phyloP scores from a whole-genome alignment of 2,329 filamentous ascomycete genomes.

The Parafenestella ontariensis region DNA sequence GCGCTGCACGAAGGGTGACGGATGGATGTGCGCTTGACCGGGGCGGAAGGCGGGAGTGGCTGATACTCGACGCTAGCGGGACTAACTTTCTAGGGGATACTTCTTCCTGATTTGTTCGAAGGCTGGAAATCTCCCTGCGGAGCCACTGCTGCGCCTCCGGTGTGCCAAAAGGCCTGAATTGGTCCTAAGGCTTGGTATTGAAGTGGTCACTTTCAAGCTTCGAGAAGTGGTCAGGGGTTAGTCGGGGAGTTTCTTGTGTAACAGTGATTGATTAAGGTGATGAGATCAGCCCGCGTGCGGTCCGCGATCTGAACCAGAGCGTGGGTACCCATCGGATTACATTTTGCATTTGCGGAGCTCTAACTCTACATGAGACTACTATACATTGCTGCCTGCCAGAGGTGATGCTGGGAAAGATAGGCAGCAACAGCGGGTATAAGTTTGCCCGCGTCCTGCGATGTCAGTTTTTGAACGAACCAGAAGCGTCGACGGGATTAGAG shows the following conservation, averaged over 20 bases:
- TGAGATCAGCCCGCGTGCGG: constrained; percentile 36
- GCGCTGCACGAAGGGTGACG: constrained; percentile 14
- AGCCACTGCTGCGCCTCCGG: constrained; percentile 24
- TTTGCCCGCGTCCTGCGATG: not conserved
- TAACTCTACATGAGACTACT: not conserved
- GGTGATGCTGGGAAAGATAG: constrained; percentile 7
- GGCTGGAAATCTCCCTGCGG: constrained; percentile 3
- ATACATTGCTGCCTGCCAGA: constrained; percentile 6
- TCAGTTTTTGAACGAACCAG: not conserved
- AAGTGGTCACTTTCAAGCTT: constrained; percentile 3
- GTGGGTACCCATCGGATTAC: constrained; percentile 8
- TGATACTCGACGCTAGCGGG: constrained; percentile 16
- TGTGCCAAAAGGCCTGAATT: constrained; percentile 1
- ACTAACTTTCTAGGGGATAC: constrained; percentile 4
- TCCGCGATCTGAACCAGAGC: constrained; percentile 6
- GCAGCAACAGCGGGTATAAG: constrained; percentile 1
- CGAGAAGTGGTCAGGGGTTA: constrained; percentile 7
- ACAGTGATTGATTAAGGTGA: constrained; percentile 19
- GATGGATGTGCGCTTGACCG: constrained; percentile 8
- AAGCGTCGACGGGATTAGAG: not conserved
- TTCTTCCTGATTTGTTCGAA: constrained; percentile 21
- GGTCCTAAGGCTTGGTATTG: constrained; percentile 8
- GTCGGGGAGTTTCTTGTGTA: not conserved
- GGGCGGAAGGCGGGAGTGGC: constrained; percentile 39
- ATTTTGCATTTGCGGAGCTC: not conserved